phyloP scores from a whole-genome alignment of 2,329 filamentous ascomycete genomes.

The Fusarium buharicum region DNA sequence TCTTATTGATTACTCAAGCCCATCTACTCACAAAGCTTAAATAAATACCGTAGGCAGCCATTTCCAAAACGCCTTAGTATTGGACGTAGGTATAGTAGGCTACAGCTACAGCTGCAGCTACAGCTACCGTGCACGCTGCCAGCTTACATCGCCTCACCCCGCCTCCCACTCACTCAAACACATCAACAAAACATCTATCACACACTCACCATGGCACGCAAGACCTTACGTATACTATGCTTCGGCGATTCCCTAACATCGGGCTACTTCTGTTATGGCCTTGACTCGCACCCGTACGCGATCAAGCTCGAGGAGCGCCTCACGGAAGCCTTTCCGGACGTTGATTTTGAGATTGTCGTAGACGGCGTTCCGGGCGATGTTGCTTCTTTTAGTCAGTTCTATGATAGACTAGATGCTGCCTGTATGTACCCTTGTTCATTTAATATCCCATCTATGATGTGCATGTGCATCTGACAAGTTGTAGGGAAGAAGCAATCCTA shows the following conservation, averaged over 20 bases:
- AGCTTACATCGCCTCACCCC: conserved; percentile 23
- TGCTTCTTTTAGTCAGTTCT: conserved; percentile 52
- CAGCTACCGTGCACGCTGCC: conserved; percentile 11
- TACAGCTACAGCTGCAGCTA: too few relatives aligned
- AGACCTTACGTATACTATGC: conserved; percentile 66
- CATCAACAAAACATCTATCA: background rate
- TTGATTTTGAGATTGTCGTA: conserved; percentile 57
- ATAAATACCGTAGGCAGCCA: too few relatives aligned
- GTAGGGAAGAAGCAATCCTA: conserved; percentile 49
- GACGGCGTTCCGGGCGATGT: conserved; percentile 64
- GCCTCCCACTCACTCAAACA: conserved; percentile 8
- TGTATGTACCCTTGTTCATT: conserved; percentile 44
- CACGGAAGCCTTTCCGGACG: conserved; percentile 56
- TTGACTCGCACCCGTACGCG: conserved; percentile 64
- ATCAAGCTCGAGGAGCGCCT: conserved; percentile 59
- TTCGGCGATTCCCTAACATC: conserved; percentile 73
- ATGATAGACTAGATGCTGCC: conserved; percentile 48
- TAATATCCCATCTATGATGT: background rate
- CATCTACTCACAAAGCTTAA: too few relatives aligned
- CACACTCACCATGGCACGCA: conserved; percentile 42
- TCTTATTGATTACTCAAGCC: too few relatives aligned
- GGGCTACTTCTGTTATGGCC: conserved; percentile 60
- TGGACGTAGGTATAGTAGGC: too few relatives aligned
- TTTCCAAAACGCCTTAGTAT: too few relatives aligned
- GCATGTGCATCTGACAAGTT: conserved; percentile 3